Evolutionary conservation across 352 stramenopile genomes (phyloP).

Genomic region (Phytophthora vignae): DNA sequence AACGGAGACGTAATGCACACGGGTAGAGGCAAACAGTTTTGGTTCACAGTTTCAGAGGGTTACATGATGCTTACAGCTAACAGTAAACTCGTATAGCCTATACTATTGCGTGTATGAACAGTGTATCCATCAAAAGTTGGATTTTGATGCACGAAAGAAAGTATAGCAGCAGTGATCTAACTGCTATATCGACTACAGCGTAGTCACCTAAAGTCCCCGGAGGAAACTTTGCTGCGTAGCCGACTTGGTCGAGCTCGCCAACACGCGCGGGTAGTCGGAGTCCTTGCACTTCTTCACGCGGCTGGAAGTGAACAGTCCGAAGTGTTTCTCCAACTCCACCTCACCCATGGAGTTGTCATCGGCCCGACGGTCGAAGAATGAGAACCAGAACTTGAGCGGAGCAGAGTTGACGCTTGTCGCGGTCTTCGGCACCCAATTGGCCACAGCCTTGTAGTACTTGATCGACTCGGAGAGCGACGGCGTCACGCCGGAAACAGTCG

Average conservation of each 20-base stretch:
- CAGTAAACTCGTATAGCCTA: neutral
- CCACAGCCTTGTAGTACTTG: constrained; percentile 29
- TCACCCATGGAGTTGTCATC: constrained; percentile 44
- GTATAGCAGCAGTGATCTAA: neutral
- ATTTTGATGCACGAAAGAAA: neutral
- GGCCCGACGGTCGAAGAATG: constrained; percentile 56
- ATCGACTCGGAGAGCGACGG: constrained; percentile 27
- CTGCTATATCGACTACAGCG: neutral
- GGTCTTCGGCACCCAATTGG: constrained; percentile 15
- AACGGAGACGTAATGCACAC: neutral
- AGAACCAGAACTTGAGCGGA: constrained; percentile 61
- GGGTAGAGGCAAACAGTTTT: neutral
- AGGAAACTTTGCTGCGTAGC: neutral
- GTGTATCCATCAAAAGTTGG: neutral
- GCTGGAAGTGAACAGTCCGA: constrained; percentile 25
- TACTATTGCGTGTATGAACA: neutral
- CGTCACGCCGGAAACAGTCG: constrained; percentile 31
- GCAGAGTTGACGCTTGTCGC: neutral
- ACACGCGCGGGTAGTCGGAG: constrained; percentile 21
- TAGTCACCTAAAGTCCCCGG: neutral
- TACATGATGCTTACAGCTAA: neutral
- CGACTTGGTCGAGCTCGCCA: neutral
- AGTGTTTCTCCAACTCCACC: constrained; percentile 52
- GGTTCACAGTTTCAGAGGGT: neutral
- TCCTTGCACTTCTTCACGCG: constrained; percentile 39